Conservation (phyloP, 176 grass and related monocot species). For the Bothriochloa decipiens region DNA sequence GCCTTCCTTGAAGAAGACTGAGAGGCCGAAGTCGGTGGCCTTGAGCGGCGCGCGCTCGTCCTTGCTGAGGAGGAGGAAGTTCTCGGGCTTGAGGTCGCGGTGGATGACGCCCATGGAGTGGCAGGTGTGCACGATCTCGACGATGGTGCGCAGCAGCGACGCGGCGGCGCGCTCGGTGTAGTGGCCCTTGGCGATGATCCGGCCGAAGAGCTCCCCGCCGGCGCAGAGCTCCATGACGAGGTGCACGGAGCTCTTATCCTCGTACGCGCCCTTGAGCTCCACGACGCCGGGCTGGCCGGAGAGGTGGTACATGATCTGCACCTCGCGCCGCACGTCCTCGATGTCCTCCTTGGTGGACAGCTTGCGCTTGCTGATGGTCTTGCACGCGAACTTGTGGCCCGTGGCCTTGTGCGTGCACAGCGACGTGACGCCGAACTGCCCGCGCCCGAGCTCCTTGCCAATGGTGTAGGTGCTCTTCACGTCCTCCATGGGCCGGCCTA, state of each 20-base stretch:
- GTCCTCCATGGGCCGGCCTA: constrained; percentile 84
- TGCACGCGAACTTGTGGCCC: constrained; percentile 74
- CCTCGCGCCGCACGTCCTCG: constrained; percentile 88
- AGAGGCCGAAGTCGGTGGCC: constrained; percentile 81
- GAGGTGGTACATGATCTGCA: constrained; percentile 99
- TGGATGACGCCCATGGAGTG: constrained; percentile 96
- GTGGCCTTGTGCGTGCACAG: constrained; percentile 90
- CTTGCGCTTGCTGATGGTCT: constrained; percentile 88
- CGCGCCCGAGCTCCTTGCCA: constrained; percentile 89
- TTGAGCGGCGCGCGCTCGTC: constrained; percentile 80
- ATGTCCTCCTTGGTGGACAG: constrained; percentile 89
- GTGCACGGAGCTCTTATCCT: constrained; percentile 83
- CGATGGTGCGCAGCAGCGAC: constrained; percentile 68
- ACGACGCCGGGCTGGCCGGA: constrained; percentile 80
- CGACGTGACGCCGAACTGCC: constrained; percentile 88
- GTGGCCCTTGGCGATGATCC: constrained; percentile 85
- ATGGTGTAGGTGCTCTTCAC: constrained; percentile 63
- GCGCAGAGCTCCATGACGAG: constrained; percentile 80
- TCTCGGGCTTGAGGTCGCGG: constrained; percentile 93
- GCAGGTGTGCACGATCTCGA: constrained; percentile 90
- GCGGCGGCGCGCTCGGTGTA: constrained; percentile 87
- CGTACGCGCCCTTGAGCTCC: constrained; percentile 84
- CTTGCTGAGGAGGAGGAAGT: constrained; percentile 81
- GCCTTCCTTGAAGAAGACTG: constrained; percentile 91
- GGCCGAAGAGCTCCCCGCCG: constrained; percentile 70